These are phyloP conservation scores for Sinapis alba DNA, from an alignment of 441 rosid genomes.

Conservation along the genomic window DNA sequence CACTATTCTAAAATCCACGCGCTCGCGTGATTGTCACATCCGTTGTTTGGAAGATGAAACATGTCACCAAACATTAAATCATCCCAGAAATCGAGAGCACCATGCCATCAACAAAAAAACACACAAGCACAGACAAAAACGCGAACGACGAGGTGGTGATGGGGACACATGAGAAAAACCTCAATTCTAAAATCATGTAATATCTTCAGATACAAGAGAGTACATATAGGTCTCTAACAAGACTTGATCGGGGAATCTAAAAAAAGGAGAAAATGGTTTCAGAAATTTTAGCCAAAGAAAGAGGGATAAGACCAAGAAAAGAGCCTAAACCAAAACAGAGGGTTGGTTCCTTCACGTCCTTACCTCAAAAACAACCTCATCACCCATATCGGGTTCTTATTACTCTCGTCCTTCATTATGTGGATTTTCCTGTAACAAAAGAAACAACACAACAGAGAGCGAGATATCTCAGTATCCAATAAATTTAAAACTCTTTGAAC, in stretches of 20 bases:
- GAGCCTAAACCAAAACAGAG: neutral
- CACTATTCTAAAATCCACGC: no score
- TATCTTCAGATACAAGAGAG: slow-evolving; percentile 5
- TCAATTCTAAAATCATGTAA: neutral
- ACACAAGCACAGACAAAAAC: neutral
- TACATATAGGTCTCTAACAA: neutral
- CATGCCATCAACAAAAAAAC: neutral
- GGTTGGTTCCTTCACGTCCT: slow-evolving; percentile 1
- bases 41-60: neutral
- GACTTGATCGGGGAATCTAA: neutral
- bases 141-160: neutral
- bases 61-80: neutral
- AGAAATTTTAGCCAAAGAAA: neutral
- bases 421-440: slow-evolving; percentile 66
- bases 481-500: neutral
- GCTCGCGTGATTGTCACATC: no score
- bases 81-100: neutral
- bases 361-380: neutral
- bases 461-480: slow-evolving; percentile 12
- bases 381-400: slow-evolving; percentile 34
- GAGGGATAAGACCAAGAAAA: neutral
- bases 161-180: neutral
- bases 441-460: neutral
- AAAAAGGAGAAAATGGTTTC: slow-evolving; percentile 9
- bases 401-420: slow-evolving; percentile 56